A percentile compares a stretch with the other conserved stretches of the same genome.
Evolutionary conservation across 2,329 filamentous ascomycete species (phyloP).

Genomic region (Dactylellina cionopaga): DNA sequence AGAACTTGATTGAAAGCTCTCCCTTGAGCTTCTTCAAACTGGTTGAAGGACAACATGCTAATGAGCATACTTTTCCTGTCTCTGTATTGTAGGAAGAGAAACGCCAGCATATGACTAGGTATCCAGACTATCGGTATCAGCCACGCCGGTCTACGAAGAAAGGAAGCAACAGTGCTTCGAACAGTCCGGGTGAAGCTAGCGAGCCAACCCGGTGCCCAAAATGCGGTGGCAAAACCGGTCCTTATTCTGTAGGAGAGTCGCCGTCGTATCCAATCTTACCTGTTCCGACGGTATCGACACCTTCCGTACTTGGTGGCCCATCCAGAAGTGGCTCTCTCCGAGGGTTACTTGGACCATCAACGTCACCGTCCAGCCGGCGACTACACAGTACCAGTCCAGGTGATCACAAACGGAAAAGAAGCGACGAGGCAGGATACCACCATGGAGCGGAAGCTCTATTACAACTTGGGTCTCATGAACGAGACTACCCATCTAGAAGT

Average conservation of each 20-base stretch:
- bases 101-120: conserved; percentile 83
- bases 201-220: conserved; percentile 58
- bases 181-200: conserved; percentile 59
- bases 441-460: conserved; percentile 56
- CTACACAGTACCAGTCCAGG: conserved; percentile 33
- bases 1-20: conserved; percentile 6
- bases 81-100: conserved; percentile 78
- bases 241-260: conserved; percentile 54
- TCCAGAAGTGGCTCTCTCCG: conserved; percentile 50
- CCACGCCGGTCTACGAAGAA: conserved; percentile 72
- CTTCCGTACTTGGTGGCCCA: conserved; percentile 31
- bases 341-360: conserved; percentile 40
- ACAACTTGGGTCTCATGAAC: conserved; percentile 54
- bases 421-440: conserved; percentile 51
- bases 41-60: conserved; percentile 51
- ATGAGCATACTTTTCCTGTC: conserved; percentile 27
- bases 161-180: conserved; percentile 58
- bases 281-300: conserved; percentile 53
- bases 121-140: conserved; percentile 94
- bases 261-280: conserved; percentile 55
- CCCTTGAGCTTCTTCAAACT: background rate
- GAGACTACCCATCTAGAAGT: conserved; percentile 49
- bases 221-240: conserved; percentile 63
- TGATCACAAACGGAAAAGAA: conserved; percentile 48
- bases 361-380: conserved; percentile 22